phyloP scores from a whole-genome alignment of 345 rosid species.

The Hibiscus tridactylites region DNA sequence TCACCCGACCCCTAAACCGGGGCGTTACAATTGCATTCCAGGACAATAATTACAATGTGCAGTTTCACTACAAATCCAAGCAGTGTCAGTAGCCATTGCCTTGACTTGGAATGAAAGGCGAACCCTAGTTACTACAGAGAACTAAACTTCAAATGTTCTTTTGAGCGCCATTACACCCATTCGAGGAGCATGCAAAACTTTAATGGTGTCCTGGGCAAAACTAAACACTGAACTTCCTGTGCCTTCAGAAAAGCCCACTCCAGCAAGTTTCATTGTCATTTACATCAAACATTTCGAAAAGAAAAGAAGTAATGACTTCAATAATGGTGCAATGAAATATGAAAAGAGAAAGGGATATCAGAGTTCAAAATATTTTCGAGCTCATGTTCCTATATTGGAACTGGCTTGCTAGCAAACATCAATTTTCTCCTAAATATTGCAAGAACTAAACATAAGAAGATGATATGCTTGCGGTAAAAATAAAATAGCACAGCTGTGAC shows the following conservation, averaged over 20 bases:
- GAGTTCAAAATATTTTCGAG: neutral
- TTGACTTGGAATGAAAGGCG: slow-evolving; percentile 7
- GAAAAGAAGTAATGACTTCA: slow-evolving; percentile 23
- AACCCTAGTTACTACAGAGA: slow-evolving; percentile 16
- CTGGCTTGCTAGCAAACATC: neutral
- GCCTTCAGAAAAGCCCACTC: slow-evolving; percentile 35
- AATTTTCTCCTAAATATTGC: neutral
- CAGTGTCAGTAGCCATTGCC: slow-evolving; percentile 12
- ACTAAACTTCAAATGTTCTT: slow-evolving; percentile 10
- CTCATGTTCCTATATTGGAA: neutral
- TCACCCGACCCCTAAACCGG: too few species aligned
- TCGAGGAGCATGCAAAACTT: slow-evolving; percentile 31
- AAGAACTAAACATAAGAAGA: neutral
- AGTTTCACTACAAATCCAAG: slow-evolving; percentile 9
- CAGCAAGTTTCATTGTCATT: slow-evolving; percentile 28
- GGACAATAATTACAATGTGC: slow-evolving; percentile 15
- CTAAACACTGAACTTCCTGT: slow-evolving; percentile 23
- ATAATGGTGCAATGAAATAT: neutral
- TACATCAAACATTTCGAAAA: slow-evolving; percentile 30
- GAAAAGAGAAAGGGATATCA: neutral
- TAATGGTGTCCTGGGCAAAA: slow-evolving; percentile 24
- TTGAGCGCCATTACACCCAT: slow-evolving; percentile 22
- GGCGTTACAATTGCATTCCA: too few species aligned
- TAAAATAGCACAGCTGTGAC: neutral
- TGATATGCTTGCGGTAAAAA: neutral